Evolutionary conservation across 2,329 filamentous ascomycete species (phyloP), one percentile per base, ranked within the genome.

Genomic region (Lachnellula willkommii): DNA sequence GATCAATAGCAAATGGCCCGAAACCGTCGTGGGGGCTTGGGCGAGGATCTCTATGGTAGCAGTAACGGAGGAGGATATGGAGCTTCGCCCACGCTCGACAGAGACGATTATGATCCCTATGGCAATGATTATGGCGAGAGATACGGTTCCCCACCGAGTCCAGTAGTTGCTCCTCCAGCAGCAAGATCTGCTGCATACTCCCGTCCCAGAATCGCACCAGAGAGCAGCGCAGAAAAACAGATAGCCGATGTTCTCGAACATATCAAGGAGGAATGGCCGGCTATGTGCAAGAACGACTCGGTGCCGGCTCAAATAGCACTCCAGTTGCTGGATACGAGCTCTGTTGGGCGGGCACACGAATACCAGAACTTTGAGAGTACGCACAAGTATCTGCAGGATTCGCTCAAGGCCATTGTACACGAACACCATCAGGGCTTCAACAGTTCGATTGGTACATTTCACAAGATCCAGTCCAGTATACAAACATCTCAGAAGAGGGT

Each of bases 391-490:
- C 82, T 99, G n/a, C 92, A 99, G 70, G 87, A 88, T 65, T 92
- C 93, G 9, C 79, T 99, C 55, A 96, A 96, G 72, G 85, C 86
- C 36, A 96, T 99, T 65, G 94, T 99, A 26, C 96, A 99, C 71
- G 93, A 99, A 74, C 93, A 99, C 69, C 93, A 99, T 69, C 94
- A 99, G 72, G 95, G 94, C 47, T 99, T 99, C 80, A 99, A 97
- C 74, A 96, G 90, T 72, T 96, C 93, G 50, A 97, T 99, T 61
- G 94, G 93, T 71, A 97, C 93, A 20, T 99, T 97, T 69, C 95
- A 99, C 77, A 96, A 95, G 73, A 99, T 99, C 59, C 94, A 99
- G 72, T 84, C 86, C 52, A 96, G 90, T 73, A 94, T 99, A 62
- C 89, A 93, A 66, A 79, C 83, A 50, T 96, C 91, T 15, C 94